Conservation (phyloP, 306 rosid species). For the Vigna nakashimae region DNA sequence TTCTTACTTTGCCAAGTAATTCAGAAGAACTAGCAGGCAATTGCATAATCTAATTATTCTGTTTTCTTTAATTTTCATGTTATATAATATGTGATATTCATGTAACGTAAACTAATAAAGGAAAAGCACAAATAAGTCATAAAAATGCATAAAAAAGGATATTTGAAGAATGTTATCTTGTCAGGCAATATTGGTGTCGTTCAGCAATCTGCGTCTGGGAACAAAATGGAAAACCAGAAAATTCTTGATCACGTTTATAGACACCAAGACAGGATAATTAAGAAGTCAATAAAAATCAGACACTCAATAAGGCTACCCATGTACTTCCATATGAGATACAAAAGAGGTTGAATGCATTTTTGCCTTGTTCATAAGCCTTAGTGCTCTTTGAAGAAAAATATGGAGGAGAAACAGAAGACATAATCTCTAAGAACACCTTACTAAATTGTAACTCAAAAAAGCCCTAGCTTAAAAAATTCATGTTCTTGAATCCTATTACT, state of each 20-base stretch:
- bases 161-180: neutral
- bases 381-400: neutral
- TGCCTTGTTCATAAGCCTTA: neutral
- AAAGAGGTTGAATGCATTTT: neutral
- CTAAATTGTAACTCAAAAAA: neutral
- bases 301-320: neutral
- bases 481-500: too few species aligned
- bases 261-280: neutral
- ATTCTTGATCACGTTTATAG: constrained; percentile 1
- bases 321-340: neutral
- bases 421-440: neutral
- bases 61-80: neutral
- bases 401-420: constrained; percentile 2
- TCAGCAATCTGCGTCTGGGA: constrained; percentile 16
- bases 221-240: neutral
- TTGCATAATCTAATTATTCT: neutral
- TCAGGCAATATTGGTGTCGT: neutral
- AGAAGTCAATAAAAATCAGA: neutral
- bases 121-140: neutral
- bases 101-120: neutral
- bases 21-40: neutral
- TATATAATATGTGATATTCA: neutral
- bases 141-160: neutral
- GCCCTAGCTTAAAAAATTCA: neutral
- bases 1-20: neutral